A percentile compares a stretch with the other conserved stretches of the same genome.
These are phyloP conservation scores for Vaccinium myrtillus DNA, from an alignment of 148 eudicot genomes.

Conservation along the genomic window DNA sequence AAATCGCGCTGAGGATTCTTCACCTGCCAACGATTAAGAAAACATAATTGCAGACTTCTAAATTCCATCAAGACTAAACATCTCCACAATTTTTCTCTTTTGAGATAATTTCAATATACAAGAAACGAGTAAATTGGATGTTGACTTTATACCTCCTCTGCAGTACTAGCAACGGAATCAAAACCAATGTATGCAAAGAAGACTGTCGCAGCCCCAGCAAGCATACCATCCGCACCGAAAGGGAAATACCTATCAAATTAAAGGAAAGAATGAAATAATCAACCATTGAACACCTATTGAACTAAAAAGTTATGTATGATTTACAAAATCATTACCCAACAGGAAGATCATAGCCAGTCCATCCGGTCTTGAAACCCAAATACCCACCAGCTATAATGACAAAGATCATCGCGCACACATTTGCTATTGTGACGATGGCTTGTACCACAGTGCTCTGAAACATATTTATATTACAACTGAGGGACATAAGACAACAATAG, in stretches of 20 bases:
- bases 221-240: slow-evolving; percentile 87
- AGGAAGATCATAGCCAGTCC: slow-evolving; percentile 85
- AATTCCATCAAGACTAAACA: slow-evolving; percentile 5
- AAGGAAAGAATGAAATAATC: slow-evolving; percentile 12
- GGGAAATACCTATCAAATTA: slow-evolving; percentile 61
- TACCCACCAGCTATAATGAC: slow-evolving; percentile 80
- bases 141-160: slow-evolving; percentile 69
- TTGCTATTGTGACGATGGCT: slow-evolving; percentile 74
- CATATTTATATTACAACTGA: slow-evolving; percentile 13
- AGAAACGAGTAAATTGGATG: background rate
- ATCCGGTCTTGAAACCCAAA: slow-evolving; percentile 82
- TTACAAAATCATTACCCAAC: slow-evolving; percentile 47
- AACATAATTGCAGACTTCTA: slow-evolving; percentile 1
- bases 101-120: background rate
- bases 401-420: slow-evolving; percentile 86
- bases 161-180: slow-evolving; percentile 97
- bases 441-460: slow-evolving; percentile 76
- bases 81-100: background rate
- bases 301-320: background rate
- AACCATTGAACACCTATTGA: background rate
- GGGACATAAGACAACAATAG: background rate
- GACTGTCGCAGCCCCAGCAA: slow-evolving; percentile 94
- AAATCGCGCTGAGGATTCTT: slow-evolving; percentile 91
- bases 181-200: slow-evolving; percentile 94
- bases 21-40: slow-evolving; percentile 47